Evolutionary conservation across 2,329 filamentous ascomycete species (phyloP).

Genomic region (Metarhizium humberi): DNA sequence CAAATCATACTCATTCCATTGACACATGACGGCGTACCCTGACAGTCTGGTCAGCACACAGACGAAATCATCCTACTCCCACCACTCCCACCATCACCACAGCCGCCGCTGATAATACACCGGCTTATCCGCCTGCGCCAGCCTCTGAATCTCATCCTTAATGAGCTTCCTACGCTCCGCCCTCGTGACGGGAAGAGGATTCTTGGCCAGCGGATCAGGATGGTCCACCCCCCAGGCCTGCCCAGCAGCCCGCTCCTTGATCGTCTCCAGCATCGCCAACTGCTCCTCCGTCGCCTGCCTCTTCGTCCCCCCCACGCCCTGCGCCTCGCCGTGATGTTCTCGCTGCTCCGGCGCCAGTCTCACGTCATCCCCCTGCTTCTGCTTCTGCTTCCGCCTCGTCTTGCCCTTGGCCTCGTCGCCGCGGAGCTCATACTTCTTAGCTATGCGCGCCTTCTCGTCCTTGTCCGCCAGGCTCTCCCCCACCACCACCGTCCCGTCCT

Average conservation of each 20-base stretch:
- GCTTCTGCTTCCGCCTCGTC: background rate
- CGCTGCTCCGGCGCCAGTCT: background rate
- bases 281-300: slow-evolving; percentile 16
- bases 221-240: slow-evolving; percentile 24
- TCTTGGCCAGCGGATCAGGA: slow-evolving; percentile 26
- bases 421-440: slow-evolving; percentile 13
- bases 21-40: too few species aligned
- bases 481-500: slow-evolving; percentile 35
- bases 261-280: slow-evolving; percentile 21
- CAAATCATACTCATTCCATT: too few species aligned
- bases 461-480: slow-evolving; percentile 25
- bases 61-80: too few species aligned
- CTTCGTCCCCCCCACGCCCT: slow-evolving; percentile 5
- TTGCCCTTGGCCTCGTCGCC: slow-evolving; percentile 13
- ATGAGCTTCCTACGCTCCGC: slow-evolving; percentile 48
- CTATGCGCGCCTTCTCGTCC: slow-evolving; percentile 15
- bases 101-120: slow-evolving; percentile 46
- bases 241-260: slow-evolving; percentile 21
- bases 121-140: slow-evolving; percentile 35
- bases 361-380: slow-evolving; percentile 10
- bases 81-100: slow-evolving; percentile 27
- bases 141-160: slow-evolving; percentile 44
- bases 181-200: slow-evolving; percentile 37
- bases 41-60: too few species aligned
- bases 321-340: slow-evolving; percentile 4